These are phyloP conservation scores for Leccinum pellstonianum DNA, from an alignment of 768 basidiomycete genomes.

Conservation along the genomic window DNA sequence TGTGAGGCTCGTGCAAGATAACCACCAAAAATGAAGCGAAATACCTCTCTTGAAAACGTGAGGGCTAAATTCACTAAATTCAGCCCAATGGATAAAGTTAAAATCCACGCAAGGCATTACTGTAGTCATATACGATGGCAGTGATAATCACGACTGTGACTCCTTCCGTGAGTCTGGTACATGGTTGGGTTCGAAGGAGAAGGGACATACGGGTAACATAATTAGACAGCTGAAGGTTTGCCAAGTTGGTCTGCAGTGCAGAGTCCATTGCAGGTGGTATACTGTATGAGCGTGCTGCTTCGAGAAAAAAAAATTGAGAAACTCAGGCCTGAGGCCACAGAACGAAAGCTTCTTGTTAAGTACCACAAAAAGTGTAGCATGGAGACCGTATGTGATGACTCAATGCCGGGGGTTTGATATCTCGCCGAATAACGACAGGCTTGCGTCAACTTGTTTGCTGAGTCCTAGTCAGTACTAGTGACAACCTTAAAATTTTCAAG, in stretches of 20 bases:
- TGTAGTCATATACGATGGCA: neutral
- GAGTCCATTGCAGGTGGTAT: neutral
- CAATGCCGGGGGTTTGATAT: too few relatives aligned
- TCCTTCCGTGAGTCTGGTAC: neutral
- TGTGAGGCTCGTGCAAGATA: neutral
- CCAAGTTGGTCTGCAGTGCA: neutral
- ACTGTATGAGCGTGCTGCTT: neutral
- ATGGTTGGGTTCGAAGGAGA: neutral
- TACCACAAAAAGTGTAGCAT: neutral
- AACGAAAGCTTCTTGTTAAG: too few relatives aligned
- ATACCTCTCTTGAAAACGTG: constrained; percentile 11
- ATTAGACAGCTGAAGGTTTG: neutral
- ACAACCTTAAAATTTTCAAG: too few relatives aligned
- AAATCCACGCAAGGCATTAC: neutral
- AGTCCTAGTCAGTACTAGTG: too few relatives aligned
- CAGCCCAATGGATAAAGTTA: neutral
- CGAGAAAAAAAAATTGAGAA: neutral
- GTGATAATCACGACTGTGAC: neutral
- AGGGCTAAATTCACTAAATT: constrained; percentile 3
- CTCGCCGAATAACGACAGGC: too few relatives aligned
- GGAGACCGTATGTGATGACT: too few relatives aligned
- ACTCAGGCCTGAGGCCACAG: neutral
- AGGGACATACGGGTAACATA: neutral
- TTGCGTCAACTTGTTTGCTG: too few relatives aligned
- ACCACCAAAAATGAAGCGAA: neutral